Conservation (phyloP, 805 yeast species). For the Suhomyces tanzawaensis region DNA sequence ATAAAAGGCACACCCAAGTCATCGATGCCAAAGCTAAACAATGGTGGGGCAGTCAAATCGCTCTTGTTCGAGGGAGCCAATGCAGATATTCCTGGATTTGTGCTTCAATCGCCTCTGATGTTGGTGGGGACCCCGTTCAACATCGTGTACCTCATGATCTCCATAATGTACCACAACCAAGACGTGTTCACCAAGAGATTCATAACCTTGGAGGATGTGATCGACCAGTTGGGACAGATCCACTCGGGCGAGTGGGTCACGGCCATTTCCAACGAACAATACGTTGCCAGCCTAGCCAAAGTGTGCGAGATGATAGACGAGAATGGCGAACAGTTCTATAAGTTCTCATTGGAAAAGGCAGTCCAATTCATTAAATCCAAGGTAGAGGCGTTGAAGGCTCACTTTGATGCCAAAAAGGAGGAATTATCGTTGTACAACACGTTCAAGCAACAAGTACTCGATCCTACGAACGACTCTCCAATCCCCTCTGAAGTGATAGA, state of each 20-base stretch:
- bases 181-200: slow-evolving; percentile 27
- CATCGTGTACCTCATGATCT: slow-evolving; percentile 37
- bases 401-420: slow-evolving; percentile 20
- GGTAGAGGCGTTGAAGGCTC: slow-evolving; percentile 29
- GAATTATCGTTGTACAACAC: background rate
- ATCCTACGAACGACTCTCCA: slow-evolving; percentile 12
- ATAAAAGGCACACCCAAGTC: slow-evolving; percentile 29
- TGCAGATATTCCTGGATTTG: slow-evolving; percentile 25
- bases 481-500: slow-evolving; percentile 36
- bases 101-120: slow-evolving; percentile 41
- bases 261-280: slow-evolving; percentile 18
- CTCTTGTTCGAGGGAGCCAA: slow-evolving; percentile 24
- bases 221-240: slow-evolving; percentile 30
- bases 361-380: slow-evolving; percentile 37
- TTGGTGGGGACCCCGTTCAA: slow-evolving; percentile 43
- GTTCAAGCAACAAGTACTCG: slow-evolving; percentile 2
- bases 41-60: slow-evolving; percentile 41
- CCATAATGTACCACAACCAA: slow-evolving; percentile 27
- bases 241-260: slow-evolving; percentile 30
- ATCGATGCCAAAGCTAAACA: slow-evolving; percentile 16
- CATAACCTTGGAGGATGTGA: slow-evolving; percentile 44
- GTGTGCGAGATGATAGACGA: slow-evolving; percentile 34
- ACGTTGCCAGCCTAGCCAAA: slow-evolving; percentile 3
- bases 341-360: slow-evolving; percentile 40
- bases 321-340: slow-evolving; percentile 35